Percentiles rank a stretch among this genome's conserved stretches.
phyloP scores from a whole-genome alignment of 2,329 filamentous ascomycete species.

The Fusarium metavorans region DNA sequence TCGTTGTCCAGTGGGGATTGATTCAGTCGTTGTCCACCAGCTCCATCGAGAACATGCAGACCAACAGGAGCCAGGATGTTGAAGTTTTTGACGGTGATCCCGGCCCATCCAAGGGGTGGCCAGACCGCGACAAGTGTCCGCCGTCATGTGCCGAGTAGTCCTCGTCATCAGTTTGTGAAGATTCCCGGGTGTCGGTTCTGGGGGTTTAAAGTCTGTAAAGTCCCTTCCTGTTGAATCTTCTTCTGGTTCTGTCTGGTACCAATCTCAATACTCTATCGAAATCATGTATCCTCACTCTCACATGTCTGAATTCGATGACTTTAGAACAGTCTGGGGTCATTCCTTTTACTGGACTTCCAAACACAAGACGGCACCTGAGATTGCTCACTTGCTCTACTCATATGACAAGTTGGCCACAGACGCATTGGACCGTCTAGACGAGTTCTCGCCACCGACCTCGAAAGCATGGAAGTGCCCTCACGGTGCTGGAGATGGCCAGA shows the following conservation, averaged over 20 bases:
- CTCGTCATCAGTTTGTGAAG: conserved; percentile 17
- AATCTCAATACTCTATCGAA: neutral
- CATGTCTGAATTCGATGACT: conserved; percentile 4
- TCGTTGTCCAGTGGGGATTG: conserved; percentile 8
- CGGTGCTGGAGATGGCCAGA: conserved; percentile 44
- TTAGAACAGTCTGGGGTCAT: conserved; percentile 51
- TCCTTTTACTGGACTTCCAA: conserved; percentile 76
- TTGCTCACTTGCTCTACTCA: conserved; percentile 70
- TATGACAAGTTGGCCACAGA: conserved; percentile 78
- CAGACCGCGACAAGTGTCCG: conserved; percentile 1
- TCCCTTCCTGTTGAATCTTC: neutral
- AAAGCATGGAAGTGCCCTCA: conserved; percentile 47
- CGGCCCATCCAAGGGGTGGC: neutral
- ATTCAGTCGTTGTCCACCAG: conserved; percentile 2
- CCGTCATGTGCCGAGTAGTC: conserved; percentile 26
- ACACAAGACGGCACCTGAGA: conserved; percentile 71
- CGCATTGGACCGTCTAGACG: conserved; percentile 72
- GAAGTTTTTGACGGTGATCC: conserved; percentile 21
- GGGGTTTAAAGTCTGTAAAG: conserved; percentile 4
- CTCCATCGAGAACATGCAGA: conserved; percentile 3
- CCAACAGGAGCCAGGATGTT: conserved; percentile 6
- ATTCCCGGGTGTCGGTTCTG: neutral
- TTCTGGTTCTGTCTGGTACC: neutral
- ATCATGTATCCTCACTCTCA: conserved; percentile 24
- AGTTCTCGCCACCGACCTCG: conserved; percentile 59